Conservation (phyloP, 129 eudicot species). For the Sambucus nigra region DNA sequence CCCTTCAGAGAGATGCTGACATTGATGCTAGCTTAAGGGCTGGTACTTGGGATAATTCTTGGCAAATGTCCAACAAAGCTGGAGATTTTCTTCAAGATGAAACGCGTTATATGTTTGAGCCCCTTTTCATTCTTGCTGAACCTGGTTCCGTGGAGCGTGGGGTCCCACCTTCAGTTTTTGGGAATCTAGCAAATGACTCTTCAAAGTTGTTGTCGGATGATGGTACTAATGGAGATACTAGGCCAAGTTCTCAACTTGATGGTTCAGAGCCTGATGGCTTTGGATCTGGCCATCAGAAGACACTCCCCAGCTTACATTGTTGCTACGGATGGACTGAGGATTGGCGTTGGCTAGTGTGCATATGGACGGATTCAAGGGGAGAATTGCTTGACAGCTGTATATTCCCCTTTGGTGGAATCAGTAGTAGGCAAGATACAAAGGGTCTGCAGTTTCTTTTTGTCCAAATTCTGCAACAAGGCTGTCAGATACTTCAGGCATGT, state of each 20-base stretch:
- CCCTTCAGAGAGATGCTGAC: slow-evolving; percentile 66
- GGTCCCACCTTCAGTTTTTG: slow-evolving; percentile 36
- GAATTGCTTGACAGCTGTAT: slow-evolving; percentile 88
- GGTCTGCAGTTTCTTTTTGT: slow-evolving; percentile 90
- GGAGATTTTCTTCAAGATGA: slow-evolving; percentile 67
- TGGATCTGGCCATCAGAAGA: slow-evolving; percentile 56
- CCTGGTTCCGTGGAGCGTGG: slow-evolving; percentile 89
- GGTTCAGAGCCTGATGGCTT: slow-evolving; percentile 56
- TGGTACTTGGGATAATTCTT: slow-evolving; percentile 87
- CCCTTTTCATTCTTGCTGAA: slow-evolving; percentile 89
- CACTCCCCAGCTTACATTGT: slow-evolving; percentile 78
- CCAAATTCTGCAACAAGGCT: slow-evolving; percentile 94
- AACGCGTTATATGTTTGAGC: slow-evolving; percentile 78
- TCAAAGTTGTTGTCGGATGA: slow-evolving; percentile 68
- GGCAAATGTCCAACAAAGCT: slow-evolving; percentile 63
- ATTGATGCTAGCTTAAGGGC: slow-evolving; percentile 65
- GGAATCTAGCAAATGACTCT: slow-evolving; percentile 34
- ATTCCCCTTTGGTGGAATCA: slow-evolving; percentile 93
- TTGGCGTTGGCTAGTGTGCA: slow-evolving; percentile 97
- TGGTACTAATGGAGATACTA: slow-evolving; percentile 59
- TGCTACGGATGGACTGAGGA: slow-evolving; percentile 99
- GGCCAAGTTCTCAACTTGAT: slow-evolving; percentile 55
- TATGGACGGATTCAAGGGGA: slow-evolving; percentile 97
- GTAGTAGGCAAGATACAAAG: slow-evolving; percentile 96
- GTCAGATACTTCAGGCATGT: slow-evolving; percentile 89